Evolutionary conservation across 768 basidiomycete genomes (phyloP), one percentile per base, ranked within the genome.

Genomic region (Xanthoconium purpureum): DNA sequence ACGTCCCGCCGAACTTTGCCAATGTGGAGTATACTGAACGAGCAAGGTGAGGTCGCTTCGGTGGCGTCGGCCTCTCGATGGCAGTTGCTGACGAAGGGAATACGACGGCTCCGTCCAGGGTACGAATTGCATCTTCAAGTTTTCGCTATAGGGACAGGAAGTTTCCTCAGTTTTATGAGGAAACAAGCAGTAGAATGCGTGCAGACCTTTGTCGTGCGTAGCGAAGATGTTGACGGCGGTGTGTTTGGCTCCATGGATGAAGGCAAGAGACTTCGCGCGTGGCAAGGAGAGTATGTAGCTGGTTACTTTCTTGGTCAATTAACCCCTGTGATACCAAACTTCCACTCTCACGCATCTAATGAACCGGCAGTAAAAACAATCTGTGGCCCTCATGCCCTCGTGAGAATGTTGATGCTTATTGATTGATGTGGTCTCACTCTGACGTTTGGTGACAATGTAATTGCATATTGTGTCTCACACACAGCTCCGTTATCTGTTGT

Each of bases 101-200:
- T 15, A 73, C 72, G 18, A 89, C 81, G 12, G 85, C 88, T 48
- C 75, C 80, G 66, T 93, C 91, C 50, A 93, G 69, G 40, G 74
- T 78, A 50, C 85, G 82, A 56, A 93, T 82, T 32, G 88, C 91
- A 71, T 92, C 90, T 56, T 90, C 85, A 47, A 92, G 81, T 73
- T 92, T 93, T 47, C 91, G 80, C 88, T 92, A 56, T 32, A 14
- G 3, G 30, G 44, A 24, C 24, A 24, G 24, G 24, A 24, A 4
- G 24, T 24, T 24, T 24, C 2, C 2, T 24, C 20, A 33, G 24
- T 7, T 37, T 48, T 1, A 47, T 58, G 28, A 59, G 50, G 13
- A 20, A 44, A 50, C 13, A 44, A 35, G 28, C 1, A 10, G 17
- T n/a, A 43, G 17, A 28, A 18, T 37, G 17, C 12, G 54, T 4